phyloP scores from a whole-genome alignment of 2,329 filamentous ascomycete species.

The Fusarium decemcellulare region DNA sequence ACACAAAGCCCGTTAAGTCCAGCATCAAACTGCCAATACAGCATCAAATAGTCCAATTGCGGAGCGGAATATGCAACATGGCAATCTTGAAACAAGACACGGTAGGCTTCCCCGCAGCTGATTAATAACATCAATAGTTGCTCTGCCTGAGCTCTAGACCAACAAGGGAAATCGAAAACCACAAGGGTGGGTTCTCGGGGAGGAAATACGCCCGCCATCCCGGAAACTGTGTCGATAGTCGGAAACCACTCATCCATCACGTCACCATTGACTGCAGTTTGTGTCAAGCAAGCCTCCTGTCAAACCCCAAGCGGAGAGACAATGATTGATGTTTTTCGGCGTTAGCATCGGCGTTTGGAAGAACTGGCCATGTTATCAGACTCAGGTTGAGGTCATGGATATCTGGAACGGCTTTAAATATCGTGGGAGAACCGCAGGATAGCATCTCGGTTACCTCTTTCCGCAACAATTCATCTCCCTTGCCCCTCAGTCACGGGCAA shows the following conservation, averaged over 20 bases:
- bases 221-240: neutral
- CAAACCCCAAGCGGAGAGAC: neutral
- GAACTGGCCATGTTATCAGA: neutral
- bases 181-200: neutral
- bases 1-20: conserved; percentile 33
- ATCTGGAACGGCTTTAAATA: neutral
- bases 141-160: neutral
- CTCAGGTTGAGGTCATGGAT: neutral
- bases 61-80: neutral
- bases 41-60: neutral
- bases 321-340: conserved; percentile 1
- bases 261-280: conserved; percentile 1
- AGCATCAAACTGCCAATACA: conserved; percentile 6
- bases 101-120: neutral
- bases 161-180: neutral
- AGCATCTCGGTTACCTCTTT: neutral
- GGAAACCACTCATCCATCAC: conserved; percentile 6
- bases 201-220: conserved; percentile 3
- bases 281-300: conserved; percentile 2
- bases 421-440: neutral
- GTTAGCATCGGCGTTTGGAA: conserved; percentile 28
- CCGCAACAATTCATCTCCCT: neutral
- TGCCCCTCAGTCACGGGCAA: neutral
- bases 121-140: neutral
- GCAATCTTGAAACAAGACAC: neutral